Base-by-base conservation (phyloP, 441 rosid genomes). In the Adansonia madagascariensis region DNA sequence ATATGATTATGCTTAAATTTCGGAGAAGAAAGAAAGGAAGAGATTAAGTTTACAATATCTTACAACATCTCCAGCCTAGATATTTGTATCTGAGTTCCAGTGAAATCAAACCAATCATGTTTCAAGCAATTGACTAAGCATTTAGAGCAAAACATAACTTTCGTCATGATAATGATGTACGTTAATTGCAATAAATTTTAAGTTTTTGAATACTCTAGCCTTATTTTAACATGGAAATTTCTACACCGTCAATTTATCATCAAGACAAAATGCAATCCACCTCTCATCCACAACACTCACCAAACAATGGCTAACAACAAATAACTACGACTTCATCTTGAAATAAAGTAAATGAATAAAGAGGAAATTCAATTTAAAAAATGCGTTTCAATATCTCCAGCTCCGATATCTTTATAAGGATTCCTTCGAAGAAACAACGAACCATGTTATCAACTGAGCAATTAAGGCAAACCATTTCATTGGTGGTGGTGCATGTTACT, bases 331-430 rank as follows among this genome's bases (percentile, higher is more conserved):
- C 15, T 68, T 49, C 22, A 49, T 44, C 43, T 14, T 14, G 44
- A 69, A 69, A 69, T 7, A 15, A 22, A 15, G 74, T 24, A 22
- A 65, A 70, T 10, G 8, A n/a, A 70, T 24, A 27, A 50, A 71
- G 24, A n/a, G 10, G 47, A 44, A 15, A 60, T 17, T 1, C 11
- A 17, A 49, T 8, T 71, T 44, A 5, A 2, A 50, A 12, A 20
- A 52, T 31, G 24, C 6, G 17, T 49, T 14, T 43, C 55, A 18
- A 18, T 7, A 18, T 57, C 24, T 22, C 24, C 53, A 39, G 12
- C 18, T 7, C 44, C 12, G 5, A 20, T 57, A 56, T 20, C 53
- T 17, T 35, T 18, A 57, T 12, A 47, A 2, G 57, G 47, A 11
- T 47, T 71, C 46, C 22, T 24, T 22, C 2, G 8, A 24, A 59